Percentiles rank a stretch among this genome's conserved stretches.
Conservation (phyloP, 2,329 filamentous ascomycete genomes). For the Penicillium sclerotiorum region DNA sequence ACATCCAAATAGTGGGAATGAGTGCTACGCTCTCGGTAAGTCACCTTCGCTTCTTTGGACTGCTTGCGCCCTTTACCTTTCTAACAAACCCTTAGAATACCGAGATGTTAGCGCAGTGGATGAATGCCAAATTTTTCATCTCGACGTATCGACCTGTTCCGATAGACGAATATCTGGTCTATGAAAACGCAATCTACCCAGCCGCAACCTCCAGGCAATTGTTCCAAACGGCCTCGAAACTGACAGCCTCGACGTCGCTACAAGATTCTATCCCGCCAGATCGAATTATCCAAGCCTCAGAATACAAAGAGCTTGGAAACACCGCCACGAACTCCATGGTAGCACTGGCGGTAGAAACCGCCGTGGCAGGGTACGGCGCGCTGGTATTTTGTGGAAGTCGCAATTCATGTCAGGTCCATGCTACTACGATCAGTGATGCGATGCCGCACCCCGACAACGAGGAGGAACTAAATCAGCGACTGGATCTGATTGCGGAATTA, state of each 20-base stretch:
- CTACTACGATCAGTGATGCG: conserved; percentile 67
- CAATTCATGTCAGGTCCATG: conserved; percentile 67
- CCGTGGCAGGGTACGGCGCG: conserved; percentile 67
- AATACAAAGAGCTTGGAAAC: conserved; percentile 64
- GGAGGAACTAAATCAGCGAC: conserved; percentile 58
- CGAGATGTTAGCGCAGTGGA: conserved; percentile 68
- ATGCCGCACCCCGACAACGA: conserved; percentile 59
- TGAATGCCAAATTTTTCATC: conserved; percentile 70
- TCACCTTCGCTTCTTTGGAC: neutral
- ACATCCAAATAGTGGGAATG: conserved; percentile 75
- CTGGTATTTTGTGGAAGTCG: conserved; percentile 75
- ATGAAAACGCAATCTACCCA: conserved; percentile 68
- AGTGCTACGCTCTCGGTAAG: conserved; percentile 73
- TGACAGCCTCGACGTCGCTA: conserved; percentile 38
- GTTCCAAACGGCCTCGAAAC: conserved; percentile 60
- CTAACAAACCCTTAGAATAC: conserved; percentile 60
- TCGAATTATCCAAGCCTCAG: conserved; percentile 58
- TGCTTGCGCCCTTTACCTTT: too few relatives aligned
- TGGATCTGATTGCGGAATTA: conserved; percentile 67
- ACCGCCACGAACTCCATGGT: conserved; percentile 71
- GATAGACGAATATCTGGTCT: conserved; percentile 73
- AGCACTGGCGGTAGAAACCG: conserved; percentile 69
- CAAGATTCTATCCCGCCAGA: conserved; percentile 39
- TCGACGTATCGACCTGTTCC: conserved; percentile 75
- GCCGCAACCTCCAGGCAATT: conserved; percentile 61